Percentiles rank a stretch among this genome's conserved stretches.
Evolutionary conservation across 2,329 filamentous ascomycete species (phyloP).

Genomic region (Gaeumannomyces tritici): DNA sequence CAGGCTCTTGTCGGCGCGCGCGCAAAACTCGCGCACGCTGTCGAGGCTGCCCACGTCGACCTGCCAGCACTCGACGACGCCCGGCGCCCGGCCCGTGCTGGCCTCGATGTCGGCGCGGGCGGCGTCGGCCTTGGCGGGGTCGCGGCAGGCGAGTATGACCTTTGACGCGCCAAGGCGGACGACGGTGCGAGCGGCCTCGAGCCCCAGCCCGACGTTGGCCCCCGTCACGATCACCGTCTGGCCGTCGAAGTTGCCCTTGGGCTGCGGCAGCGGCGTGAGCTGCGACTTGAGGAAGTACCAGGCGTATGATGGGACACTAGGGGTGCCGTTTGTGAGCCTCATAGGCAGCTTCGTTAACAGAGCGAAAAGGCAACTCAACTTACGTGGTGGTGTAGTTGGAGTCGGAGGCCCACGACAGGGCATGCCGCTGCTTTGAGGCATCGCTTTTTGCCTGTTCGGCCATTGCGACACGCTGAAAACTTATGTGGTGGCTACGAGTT

Average conservation of each 20-base stretch:
- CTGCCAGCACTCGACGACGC: conserved; percentile 32
- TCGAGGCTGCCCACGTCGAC: conserved; percentile 38
- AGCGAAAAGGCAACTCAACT: not conserved
- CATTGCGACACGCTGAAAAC: not conserved
- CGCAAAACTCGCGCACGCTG: conserved; percentile 32
- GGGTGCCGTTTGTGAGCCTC: not conserved
- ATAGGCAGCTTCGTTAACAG: not conserved
- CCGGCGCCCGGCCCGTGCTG: conserved; percentile 11
- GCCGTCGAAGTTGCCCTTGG: conserved; percentile 12
- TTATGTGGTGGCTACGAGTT: not conserved
- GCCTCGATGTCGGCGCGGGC: conserved; percentile 27
- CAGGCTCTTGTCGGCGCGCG: conserved; percentile 16
- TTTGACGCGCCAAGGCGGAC: conserved; percentile 23
- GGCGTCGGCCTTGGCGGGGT: conserved; percentile 22
- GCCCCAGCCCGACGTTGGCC: conserved; percentile 26
- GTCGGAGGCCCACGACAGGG: conserved; percentile 6
- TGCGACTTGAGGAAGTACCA: conserved; percentile 10
- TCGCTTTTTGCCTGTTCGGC: not conserved
- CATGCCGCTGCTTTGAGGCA: not conserved
- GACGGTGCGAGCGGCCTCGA: conserved; percentile 27
- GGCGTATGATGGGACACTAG: conserved; percentile 5
- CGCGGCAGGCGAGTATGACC: conserved; percentile 28
- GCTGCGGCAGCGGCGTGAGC: conserved; percentile 12
- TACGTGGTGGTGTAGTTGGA: conserved; percentile 8
- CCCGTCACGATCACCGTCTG: conserved; percentile 26